Evolutionary conservation across 2,329 filamentous ascomycete genomes (phyloP), one percentile per base, ranked within the genome.

Genomic region (Volutella citrinella): DNA sequence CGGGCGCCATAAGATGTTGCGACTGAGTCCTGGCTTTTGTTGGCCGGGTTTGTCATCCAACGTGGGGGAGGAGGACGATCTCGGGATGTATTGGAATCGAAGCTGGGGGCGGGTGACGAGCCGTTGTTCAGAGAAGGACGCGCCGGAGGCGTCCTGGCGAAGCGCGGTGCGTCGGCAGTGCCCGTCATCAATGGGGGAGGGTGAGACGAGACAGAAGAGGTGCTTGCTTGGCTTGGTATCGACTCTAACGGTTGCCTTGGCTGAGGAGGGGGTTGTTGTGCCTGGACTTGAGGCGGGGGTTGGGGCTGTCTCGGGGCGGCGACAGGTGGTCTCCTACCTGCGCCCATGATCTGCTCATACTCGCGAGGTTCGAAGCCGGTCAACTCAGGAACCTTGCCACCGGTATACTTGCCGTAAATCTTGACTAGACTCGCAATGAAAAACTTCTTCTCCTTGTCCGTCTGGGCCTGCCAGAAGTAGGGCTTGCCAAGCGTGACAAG

Each of bases 401-500:
- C 86, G 1, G 93, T 97, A 58, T 97, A 98, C 64, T 97, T 98
- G 52, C 82, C 82, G 60, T 87, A 98, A 47, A 98, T 96, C 64
- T 97, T 98, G 56, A 97, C 80, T 49, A 97, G 66, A 61, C 90
- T 96, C 20, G 87, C 89, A 54, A 98, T 93, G 63, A 98, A 98
- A 66, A 97, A 97, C 58, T 95, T 91, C 71, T 96, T 97, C 65
- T 98, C 93, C 67, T 96, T 96, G 33, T 87, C 77, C 1, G 87
- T 93, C 46, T 88, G 82, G 20, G 93, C 89, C 61, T 95, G 81
- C 93, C 93, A 98, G 61, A 93, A 98, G 64, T 98, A 98, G 0
- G 89, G 86, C 61, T 98, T 98, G 17, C 85, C 84, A 18, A 98
- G 77, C 3, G 83, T 93, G 31, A 97, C 87, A 17, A 84, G 71